phyloP scores from a whole-genome alignment of 805 yeast species.

The Kodamaea kakaduensis region DNA sequence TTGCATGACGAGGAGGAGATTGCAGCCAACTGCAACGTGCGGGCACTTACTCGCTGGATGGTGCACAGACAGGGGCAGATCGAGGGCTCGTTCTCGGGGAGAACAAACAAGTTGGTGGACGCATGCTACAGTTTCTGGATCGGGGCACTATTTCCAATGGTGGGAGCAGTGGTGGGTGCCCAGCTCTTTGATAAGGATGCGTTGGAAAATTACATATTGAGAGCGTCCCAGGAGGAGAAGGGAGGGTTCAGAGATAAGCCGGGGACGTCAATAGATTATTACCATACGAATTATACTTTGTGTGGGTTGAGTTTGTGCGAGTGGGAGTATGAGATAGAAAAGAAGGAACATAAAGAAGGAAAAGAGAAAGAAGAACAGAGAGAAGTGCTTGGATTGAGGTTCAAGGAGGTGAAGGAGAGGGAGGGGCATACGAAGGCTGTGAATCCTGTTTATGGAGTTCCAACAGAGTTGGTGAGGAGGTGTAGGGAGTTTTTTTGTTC shows the following conservation, averaged over 20 bases:
- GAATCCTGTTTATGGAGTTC: slow-evolving; percentile 29
- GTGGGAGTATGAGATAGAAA: slow-evolving; percentile 28
- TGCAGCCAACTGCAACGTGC: slow-evolving; percentile 34
- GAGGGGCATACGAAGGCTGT: slow-evolving; percentile 14
- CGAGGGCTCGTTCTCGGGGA: slow-evolving; percentile 89
- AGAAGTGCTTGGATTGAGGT: slow-evolving; percentile 1
- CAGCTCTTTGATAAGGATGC: slow-evolving; percentile 50
- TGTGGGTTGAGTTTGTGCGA: slow-evolving; percentile 69
- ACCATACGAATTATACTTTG: slow-evolving; percentile 84
- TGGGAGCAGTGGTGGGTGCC: slow-evolving; percentile 46
- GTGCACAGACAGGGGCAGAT: slow-evolving; percentile 58
- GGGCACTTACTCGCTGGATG: slow-evolving; percentile 60
- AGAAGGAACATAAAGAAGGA: background rate
- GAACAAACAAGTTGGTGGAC: slow-evolving; percentile 91
- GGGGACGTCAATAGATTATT: slow-evolving; percentile 71
- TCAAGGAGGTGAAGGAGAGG: slow-evolving; percentile 1
- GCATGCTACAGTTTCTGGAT: slow-evolving; percentile 97
- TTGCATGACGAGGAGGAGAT: slow-evolving; percentile 31
- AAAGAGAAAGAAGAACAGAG: too few species aligned
- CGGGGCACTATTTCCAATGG: slow-evolving; percentile 67
- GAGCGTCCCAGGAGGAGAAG: slow-evolving; percentile 64
- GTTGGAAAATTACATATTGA: slow-evolving; percentile 60
- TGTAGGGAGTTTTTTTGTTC: too few species aligned
- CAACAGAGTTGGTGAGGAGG: slow-evolving; percentile 12
- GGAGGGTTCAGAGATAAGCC: slow-evolving; percentile 94